phyloP scores from a whole-genome alignment of 108 stramenopile species.

The Cyclotella kingstonii region DNA sequence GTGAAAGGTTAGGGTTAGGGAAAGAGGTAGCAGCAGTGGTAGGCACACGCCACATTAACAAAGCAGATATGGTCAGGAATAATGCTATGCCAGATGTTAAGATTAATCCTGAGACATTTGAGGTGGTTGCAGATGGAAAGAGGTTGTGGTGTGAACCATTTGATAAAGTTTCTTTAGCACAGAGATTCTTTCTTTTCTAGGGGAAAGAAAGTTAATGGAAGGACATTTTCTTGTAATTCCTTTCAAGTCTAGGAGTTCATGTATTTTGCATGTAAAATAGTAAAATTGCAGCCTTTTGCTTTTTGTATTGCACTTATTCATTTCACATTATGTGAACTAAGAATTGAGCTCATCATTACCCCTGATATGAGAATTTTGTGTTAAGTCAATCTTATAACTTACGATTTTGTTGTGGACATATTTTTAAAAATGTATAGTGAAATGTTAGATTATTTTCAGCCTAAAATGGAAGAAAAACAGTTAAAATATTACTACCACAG shows the following conservation, averaged over 20 bases:
- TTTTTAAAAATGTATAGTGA: too few relatives aligned
- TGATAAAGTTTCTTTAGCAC: constrained; percentile 84
- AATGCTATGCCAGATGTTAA: constrained; percentile 83
- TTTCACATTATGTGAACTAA: too few relatives aligned
- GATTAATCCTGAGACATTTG: constrained; percentile 96
- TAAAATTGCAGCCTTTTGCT: too few relatives aligned
- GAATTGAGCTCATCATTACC: too few relatives aligned
- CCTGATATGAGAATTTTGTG: too few relatives aligned
- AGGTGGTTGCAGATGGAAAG: constrained; percentile 92
- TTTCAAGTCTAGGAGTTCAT: neutral
- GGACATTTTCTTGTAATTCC: neutral
- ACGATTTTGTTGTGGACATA: too few relatives aligned
- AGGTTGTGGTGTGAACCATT: constrained; percentile 88
- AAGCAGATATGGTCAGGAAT: constrained; percentile 95
- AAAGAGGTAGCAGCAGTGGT: constrained; percentile 81
- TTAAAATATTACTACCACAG: too few relatives aligned
- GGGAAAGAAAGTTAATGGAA: too few relatives aligned
- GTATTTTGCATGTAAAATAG: neutral
- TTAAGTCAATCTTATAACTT: neutral
- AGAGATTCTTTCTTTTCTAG: constrained; percentile 91
- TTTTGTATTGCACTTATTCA: too few relatives aligned
- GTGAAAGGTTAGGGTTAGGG: constrained; percentile 64
- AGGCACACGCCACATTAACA: constrained; percentile 78
- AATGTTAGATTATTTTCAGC: too few relatives aligned
- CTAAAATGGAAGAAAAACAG: too few relatives aligned